These are phyloP conservation scores for Thecamonas trahens DNA, from an alignment of 78 protist genomes.

Conservation along the genomic window DNA sequence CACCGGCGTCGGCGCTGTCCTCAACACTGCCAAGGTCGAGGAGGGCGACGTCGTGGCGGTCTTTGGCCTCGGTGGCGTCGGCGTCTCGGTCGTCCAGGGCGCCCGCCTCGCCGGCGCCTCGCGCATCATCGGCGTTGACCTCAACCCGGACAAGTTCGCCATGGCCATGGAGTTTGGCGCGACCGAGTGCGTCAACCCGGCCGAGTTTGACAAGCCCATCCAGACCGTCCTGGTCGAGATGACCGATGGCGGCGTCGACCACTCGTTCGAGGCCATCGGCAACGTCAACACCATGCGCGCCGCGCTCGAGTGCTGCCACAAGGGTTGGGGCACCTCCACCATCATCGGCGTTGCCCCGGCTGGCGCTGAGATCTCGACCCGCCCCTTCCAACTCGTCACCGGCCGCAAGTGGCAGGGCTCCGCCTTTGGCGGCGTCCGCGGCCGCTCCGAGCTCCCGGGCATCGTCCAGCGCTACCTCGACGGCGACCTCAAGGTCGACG, in stretches of 20 bases:
- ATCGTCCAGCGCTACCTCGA: conserved; percentile 54
- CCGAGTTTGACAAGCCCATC: conserved; percentile 32
- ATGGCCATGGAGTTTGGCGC: conserved; percentile 78
- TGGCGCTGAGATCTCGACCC: conserved; percentile 76
- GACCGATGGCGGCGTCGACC: conserved; percentile 70
- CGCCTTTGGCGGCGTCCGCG: conserved; percentile 61
- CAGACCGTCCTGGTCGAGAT: conserved; percentile 25
- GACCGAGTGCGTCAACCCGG: conserved; percentile 83
- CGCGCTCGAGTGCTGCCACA: conserved; percentile 79
- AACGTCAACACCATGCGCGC: conserved; percentile 73
- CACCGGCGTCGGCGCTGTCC: conserved; percentile 76
- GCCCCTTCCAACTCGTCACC: conserved; percentile 92
- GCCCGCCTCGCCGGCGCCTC: conserved; percentile 48
- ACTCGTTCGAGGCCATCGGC: conserved; percentile 88
- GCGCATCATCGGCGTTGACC: conserved; percentile 82
- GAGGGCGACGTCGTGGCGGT: conserved; percentile 47
- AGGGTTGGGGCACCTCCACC: conserved; percentile 77
- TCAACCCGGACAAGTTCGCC: conserved; percentile 66
- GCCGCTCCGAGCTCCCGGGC: conserved; percentile 53
- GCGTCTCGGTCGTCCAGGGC: conserved; percentile 64
- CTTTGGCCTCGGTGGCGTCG: conserved; percentile 84
- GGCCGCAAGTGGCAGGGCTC: conserved; percentile 81
- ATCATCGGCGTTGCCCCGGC: conserved; percentile 83
- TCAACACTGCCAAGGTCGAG: conserved; percentile 45
- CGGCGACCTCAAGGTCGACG: conserved; percentile 56